These are phyloP conservation scores for Chondrus crispus DNA, from an alignment of 23 red algal genomes.

Conservation along the genomic window DNA sequence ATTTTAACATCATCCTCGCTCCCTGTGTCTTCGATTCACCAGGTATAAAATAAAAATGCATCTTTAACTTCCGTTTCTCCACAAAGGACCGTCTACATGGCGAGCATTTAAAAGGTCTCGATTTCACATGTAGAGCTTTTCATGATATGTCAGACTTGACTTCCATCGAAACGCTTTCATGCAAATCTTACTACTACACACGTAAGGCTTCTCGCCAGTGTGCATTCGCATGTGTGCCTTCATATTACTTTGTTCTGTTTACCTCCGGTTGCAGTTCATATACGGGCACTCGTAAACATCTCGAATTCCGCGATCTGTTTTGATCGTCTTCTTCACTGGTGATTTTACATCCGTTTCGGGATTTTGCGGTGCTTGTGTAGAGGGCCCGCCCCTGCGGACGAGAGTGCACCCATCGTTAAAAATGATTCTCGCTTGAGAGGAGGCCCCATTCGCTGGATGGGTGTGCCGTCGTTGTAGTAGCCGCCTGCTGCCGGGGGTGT, in stretches of 20 bases:
- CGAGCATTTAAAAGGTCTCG: constrained; percentile 30
- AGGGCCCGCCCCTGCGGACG: too few relatives aligned
- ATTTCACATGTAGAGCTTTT: constrained; percentile 31
- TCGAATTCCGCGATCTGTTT: constrained; percentile 16
- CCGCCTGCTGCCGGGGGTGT: too few relatives aligned
- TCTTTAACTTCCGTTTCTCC: constrained; percentile 45
- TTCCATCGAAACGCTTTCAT: constrained; percentile 69
- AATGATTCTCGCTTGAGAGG: too few relatives aligned
- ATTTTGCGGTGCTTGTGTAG: too few relatives aligned
- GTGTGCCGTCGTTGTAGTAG: too few relatives aligned
- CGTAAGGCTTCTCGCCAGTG: constrained; percentile 67
- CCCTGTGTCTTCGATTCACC: too few relatives aligned
- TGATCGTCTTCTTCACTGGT: constrained; percentile 17
- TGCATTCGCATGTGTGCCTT: constrained; percentile 74
- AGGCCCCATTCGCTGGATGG: too few relatives aligned
- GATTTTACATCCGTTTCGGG: too few relatives aligned
- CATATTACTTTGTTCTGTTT: constrained; percentile 54
- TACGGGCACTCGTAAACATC: constrained; percentile 63
- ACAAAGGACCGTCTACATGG: constrained; percentile 50
- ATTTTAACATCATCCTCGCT: too few relatives aligned
- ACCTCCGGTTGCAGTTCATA: constrained; percentile 24
- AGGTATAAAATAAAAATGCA: constrained; percentile 40
- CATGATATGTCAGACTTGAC: constrained; percentile 60
- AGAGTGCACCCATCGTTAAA: too few relatives aligned
- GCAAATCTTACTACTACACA: constrained; percentile 42